phyloP scores from a whole-genome alignment of 768 basidiomycete genomes.

The Butyriboletus loyo region DNA sequence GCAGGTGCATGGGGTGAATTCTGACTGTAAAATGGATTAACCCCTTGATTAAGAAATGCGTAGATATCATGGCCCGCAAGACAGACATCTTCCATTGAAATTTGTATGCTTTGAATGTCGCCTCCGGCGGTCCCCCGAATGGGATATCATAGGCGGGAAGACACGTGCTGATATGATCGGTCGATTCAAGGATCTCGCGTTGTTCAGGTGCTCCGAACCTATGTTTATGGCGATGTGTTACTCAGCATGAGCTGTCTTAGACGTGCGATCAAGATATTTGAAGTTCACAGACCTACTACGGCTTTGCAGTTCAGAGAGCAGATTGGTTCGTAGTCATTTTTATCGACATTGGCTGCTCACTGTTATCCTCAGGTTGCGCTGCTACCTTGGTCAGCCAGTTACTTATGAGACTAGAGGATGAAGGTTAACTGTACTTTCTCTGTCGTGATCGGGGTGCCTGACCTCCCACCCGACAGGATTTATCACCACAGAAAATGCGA shows the following conservation, averaged over 20 bases:
- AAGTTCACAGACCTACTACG: slow-evolving; percentile 44
- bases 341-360: slow-evolving; percentile 3
- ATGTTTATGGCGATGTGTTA: not conserved
- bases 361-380: slow-evolving; percentile 44
- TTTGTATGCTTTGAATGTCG: slow-evolving; percentile 81
- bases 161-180: slow-evolving; percentile 54
- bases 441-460: not conserved
- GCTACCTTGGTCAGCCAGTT: slow-evolving; percentile 56
- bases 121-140: slow-evolving; percentile 59
- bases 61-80: slow-evolving; percentile 62
- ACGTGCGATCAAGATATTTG: slow-evolving; percentile 68
- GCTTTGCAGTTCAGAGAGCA: slow-evolving; percentile 54
- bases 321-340: slow-evolving; percentile 46
- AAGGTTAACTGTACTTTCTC: slow-evolving; percentile 45
- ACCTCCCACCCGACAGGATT: slow-evolving; percentile 46
- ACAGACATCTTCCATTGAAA: slow-evolving; percentile 53
- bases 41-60: not conserved
- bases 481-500: slow-evolving; percentile 48
- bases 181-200: slow-evolving; percentile 65
- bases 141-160: slow-evolving; percentile 64
- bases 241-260: slow-evolving; percentile 32
- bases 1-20: slow-evolving; percentile 40
- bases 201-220: slow-evolving; percentile 53
- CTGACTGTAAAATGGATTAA: not conserved
- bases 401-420: slow-evolving; percentile 64